phyloP scores from a whole-genome alignment of 73 alveolate genomes.

The Stentor coeruleus region DNA sequence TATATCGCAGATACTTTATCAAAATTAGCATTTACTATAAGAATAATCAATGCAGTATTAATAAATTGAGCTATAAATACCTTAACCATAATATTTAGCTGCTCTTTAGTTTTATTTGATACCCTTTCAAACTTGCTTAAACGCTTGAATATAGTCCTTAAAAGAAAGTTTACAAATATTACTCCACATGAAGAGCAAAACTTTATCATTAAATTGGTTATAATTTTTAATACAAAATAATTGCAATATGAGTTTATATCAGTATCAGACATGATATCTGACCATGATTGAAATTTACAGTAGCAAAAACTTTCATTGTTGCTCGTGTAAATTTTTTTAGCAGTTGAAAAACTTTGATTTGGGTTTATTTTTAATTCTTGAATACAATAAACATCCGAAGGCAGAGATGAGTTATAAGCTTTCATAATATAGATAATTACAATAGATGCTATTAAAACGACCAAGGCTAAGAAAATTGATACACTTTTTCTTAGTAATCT shows the following conservation, averaged over 20 bases:
- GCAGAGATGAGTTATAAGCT: constrained; percentile 25
- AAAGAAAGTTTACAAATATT: constrained; percentile 31
- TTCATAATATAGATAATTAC: constrained; percentile 32
- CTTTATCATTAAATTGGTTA: constrained; percentile 13
- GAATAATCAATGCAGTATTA: constrained; percentile 44
- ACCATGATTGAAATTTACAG: constrained; percentile 32
- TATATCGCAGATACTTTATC: constrained; percentile 25
- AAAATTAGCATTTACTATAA: constrained; percentile 46
- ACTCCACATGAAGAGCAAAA: constrained; percentile 39
- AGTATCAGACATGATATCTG: constrained; percentile 8
- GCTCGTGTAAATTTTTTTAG: constrained; percentile 22
- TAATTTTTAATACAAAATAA: constrained; percentile 23
- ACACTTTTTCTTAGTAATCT: constrained; percentile 29
- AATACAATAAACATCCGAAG: constrained; percentile 25
- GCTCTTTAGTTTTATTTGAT: constrained; percentile 24
- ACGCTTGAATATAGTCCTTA: constrained; percentile 25
- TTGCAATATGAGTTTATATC: constrained; percentile 32
- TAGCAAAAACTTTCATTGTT: constrained; percentile 27
- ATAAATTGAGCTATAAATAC: constrained; percentile 38
- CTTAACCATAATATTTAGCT: constrained; percentile 29
- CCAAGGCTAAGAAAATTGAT: constrained; percentile 32
- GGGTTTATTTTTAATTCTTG: constrained; percentile 22
- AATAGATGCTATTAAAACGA: constrained; percentile 31
- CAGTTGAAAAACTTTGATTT: background rate
- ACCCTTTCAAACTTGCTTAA: constrained; percentile 40